phyloP scores from a whole-genome alignment of 2,329 filamentous ascomycete genomes.

The Iodosphaeria phyllophila region DNA sequence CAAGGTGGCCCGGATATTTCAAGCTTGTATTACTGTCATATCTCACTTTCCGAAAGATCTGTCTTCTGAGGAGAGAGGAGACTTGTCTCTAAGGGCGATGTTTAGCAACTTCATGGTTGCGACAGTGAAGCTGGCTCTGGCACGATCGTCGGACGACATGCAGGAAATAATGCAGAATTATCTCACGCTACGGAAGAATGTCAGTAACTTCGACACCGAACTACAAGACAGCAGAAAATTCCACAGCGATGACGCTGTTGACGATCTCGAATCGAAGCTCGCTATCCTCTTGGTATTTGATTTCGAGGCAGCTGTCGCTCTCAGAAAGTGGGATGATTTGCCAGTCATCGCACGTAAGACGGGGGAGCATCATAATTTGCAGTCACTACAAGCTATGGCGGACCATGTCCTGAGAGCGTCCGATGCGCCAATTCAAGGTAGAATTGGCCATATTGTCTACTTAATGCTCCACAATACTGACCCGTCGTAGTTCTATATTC shows the following conservation, averaged over 20 bases:
- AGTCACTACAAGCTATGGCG: conserved; percentile 42
- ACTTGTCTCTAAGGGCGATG: conserved; percentile 39
- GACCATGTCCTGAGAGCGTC: conserved; percentile 41
- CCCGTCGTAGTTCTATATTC: conserved; percentile 24
- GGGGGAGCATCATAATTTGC: conserved; percentile 21
- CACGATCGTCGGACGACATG: conserved; percentile 28
- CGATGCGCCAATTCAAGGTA: conserved; percentile 29
- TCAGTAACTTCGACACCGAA: conserved; percentile 33
- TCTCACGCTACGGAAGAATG: conserved; percentile 37
- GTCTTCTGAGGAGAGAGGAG: conserved; percentile 18
- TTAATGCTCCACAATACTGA: too few species aligned
- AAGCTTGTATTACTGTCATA: conserved; percentile 32
- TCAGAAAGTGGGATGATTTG: conserved; percentile 51
- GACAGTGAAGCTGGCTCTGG: conserved; percentile 29
- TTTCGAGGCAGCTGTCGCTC: conserved; percentile 52
- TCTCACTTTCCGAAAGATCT: conserved; percentile 29
- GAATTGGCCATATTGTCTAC: conserved; percentile 2
- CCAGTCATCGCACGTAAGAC: conserved; percentile 36
- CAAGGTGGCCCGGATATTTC: conserved; percentile 36
- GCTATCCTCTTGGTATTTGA: conserved; percentile 55
- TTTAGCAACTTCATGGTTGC: conserved; percentile 54
- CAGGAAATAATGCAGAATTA: conserved; percentile 42
- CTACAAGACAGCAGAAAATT: conserved; percentile 22
- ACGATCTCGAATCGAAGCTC: conserved; percentile 42
- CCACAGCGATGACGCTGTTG: conserved; percentile 20